Evolutionary conservation across 1,139 yeast genomes (phyloP).

Genomic region (Geotrichum histeridarum): DNA sequence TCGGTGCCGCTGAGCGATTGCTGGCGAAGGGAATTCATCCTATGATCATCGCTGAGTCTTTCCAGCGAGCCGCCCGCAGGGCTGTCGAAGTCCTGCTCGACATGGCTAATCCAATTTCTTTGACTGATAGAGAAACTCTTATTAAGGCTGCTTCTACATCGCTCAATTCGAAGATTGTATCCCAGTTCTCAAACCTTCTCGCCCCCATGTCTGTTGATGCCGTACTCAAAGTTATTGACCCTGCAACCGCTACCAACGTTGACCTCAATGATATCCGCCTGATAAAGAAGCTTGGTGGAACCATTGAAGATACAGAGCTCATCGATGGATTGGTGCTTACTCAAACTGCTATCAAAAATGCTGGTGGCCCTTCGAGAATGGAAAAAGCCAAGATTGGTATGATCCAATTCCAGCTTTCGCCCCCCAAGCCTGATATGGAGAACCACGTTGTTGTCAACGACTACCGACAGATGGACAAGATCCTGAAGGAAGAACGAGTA

Average conservation of each 20-base stretch:
- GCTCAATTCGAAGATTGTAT: slow-evolving; percentile 86
- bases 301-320: slow-evolving; percentile 92
- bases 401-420: slow-evolving; percentile 92
- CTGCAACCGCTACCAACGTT: slow-evolving; percentile 56
- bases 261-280: slow-evolving; percentile 84
- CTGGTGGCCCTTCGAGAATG: slow-evolving; percentile 94
- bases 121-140: slow-evolving; percentile 73
- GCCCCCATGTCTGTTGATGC: slow-evolving; percentile 96
- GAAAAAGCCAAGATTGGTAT: slow-evolving; percentile 92
- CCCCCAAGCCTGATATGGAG: slow-evolving; percentile 99
- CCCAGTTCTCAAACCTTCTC: slow-evolving; percentile 77
- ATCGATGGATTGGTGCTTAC: slow-evolving; percentile 92
- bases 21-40: slow-evolving; percentile 93
- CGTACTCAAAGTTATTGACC: slow-evolving; percentile 68
- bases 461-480: slow-evolving; percentile 98
- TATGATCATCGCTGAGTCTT: slow-evolving; percentile 87
- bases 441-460: slow-evolving; percentile 95
- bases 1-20: slow-evolving; percentile 90
- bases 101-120: slow-evolving; percentile 73
- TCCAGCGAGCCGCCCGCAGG: slow-evolving; percentile 86
- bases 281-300: slow-evolving; percentile 92
- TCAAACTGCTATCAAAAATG: slow-evolving; percentile 79
- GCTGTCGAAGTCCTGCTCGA: slow-evolving; percentile 79
- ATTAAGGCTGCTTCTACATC: slow-evolving; percentile 94
- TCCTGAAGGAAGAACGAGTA: slow-evolving; percentile 94